Evolutionary conservation across 768 basidiomycete species (phyloP).

Genomic region (Suillus decipiens): DNA sequence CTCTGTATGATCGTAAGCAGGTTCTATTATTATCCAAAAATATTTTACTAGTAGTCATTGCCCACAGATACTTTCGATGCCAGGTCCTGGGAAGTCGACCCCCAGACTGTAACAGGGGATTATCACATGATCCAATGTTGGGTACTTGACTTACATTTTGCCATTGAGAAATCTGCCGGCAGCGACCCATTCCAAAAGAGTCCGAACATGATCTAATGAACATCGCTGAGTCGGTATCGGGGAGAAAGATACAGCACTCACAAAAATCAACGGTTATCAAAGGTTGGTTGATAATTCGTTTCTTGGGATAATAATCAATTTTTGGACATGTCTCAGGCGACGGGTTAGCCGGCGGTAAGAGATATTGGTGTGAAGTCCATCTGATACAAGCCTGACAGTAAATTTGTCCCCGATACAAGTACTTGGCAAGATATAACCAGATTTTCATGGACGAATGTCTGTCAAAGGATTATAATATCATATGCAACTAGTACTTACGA

Average conservation of each 20-base stretch:
- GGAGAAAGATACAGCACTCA: not conserved
- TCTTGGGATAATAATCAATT: not conserved
- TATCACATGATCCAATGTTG: not conserved
- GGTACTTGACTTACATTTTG: not conserved
- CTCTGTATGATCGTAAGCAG: not conserved
- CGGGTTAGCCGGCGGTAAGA: not conserved
- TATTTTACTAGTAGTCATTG: not conserved
- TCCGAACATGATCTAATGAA: not conserved
- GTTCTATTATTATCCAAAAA: not conserved
- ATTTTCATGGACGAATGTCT: not conserved
- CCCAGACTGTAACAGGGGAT: not conserved
- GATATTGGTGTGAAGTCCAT: not conserved
- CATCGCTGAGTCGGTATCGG: not conserved
- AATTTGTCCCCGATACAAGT: not conserved
- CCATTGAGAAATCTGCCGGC: not conserved
- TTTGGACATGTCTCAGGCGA: not conserved
- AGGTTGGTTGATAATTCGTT: not conserved
- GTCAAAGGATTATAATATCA: not conserved
- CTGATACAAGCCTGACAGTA: not conserved
- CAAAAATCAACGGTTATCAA: not conserved
- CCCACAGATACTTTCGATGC: not conserved
- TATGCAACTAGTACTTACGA: not conserved
- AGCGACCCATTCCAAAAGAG: not conserved
- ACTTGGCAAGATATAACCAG: not conserved
- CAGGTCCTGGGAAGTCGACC: not conserved